A percentile compares a stretch with the other conserved stretches of the same genome.
phyloP scores from a whole-genome alignment of 2,329 filamentous ascomycete species.

The Venturia effusa region DNA sequence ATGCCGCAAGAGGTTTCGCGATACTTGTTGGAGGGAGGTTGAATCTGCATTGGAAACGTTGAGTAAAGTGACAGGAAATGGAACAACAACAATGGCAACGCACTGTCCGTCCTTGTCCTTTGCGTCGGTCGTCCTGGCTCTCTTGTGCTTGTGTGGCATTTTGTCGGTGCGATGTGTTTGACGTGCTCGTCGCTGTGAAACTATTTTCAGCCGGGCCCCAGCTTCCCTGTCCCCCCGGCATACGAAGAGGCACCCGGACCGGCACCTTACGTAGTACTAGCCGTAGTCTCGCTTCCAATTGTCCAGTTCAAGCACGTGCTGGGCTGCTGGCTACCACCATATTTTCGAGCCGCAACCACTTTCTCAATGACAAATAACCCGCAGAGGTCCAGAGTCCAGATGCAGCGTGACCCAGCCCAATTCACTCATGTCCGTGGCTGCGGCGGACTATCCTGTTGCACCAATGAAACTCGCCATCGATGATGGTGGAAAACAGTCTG shows the following conservation, averaged over 20 bases:
- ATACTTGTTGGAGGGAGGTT: conserved; percentile 50
- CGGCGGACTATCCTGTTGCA: background rate
- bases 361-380: too few relatives aligned
- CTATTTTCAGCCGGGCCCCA: background rate
- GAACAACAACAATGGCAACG: background rate
- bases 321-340: too few relatives aligned
- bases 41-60: conserved; percentile 39
- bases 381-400: too few relatives aligned
- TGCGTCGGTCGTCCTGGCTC: conserved; percentile 32
- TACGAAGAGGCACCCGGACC: background rate
- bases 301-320: too few relatives aligned
- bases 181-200: background rate
- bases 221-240: background rate
- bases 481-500: background rate
- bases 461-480: background rate
- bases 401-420: too few relatives aligned
- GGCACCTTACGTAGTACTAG: too few relatives aligned
- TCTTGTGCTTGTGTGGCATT: conserved; percentile 85
- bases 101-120: conserved; percentile 25
- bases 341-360: too few relatives aligned
- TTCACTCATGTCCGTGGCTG: background rate
- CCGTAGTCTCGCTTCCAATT: too few relatives aligned
- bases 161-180: conserved; percentile 13
- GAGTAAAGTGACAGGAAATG: background rate
- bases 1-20: conserved; percentile 47